Evolutionary conservation across 805 yeast genomes (phyloP).

Genomic region (Saccharomycopsis synnaedendra): DNA sequence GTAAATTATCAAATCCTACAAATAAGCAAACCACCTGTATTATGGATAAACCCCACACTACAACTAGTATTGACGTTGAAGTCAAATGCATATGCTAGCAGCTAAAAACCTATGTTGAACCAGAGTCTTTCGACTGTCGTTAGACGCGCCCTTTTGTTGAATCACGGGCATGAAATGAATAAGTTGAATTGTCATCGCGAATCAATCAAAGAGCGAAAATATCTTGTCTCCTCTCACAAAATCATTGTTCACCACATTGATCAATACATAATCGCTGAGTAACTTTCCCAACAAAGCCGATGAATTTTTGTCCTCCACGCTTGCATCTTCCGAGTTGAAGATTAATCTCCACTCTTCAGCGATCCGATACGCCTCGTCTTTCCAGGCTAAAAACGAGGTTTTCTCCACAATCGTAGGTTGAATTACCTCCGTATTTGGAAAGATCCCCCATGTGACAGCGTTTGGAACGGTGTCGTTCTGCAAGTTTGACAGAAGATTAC

Average conservation of each 20-base stretch:
- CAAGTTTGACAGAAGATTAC: constrained; percentile 54
- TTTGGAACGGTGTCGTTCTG: constrained; percentile 62
- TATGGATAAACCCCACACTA: too few species aligned
- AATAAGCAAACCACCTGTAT: too few species aligned
- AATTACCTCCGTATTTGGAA: constrained; percentile 88
- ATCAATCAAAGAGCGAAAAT: constrained; percentile 29
- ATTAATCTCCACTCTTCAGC: constrained; percentile 68
- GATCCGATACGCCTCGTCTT: constrained; percentile 84
- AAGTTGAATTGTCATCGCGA: not conserved
- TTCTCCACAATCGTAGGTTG: constrained; percentile 96
- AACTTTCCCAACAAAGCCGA: constrained; percentile 32
- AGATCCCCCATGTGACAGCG: constrained; percentile 98
- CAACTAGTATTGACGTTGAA: too few species aligned
- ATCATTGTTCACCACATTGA: constrained; percentile 87
- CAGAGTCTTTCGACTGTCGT: too few species aligned
- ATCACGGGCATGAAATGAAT: too few species aligned
- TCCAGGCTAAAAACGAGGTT: constrained; percentile 91
- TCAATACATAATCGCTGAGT: constrained; percentile 54
- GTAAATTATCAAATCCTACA: too few species aligned
- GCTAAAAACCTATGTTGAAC: too few species aligned
- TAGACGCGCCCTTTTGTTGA: too few species aligned
- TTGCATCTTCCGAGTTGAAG: constrained; percentile 25
- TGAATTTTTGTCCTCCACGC: constrained; percentile 20
- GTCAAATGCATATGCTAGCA: too few species aligned
- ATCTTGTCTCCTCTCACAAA: constrained; percentile 48